Evolutionary conservation across 495 filamentous ascomycete genomes (phyloP), one percentile per base, ranked within the genome.

Genomic region (Penicillium arizonense): DNA sequence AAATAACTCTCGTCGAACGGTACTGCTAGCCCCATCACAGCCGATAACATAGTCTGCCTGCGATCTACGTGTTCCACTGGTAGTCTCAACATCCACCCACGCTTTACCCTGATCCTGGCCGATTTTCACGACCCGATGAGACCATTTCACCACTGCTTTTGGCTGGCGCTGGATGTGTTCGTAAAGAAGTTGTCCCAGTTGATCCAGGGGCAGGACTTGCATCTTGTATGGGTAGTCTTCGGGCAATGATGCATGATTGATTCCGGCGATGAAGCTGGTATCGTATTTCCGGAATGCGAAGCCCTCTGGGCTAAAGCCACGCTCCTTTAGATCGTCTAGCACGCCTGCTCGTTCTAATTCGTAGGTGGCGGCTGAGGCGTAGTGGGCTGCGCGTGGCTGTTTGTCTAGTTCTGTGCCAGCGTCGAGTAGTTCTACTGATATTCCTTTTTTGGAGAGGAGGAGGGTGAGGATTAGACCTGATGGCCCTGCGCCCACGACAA

Each of bases 1-100:
- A 64, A 85, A 86, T 11, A 86, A 52, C 1, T 74, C 71, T 50
- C 71, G 73, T 23, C 82, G 67, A 10, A 85, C 73, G 4, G 68
- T 68, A 55, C 81, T 85, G 37, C 72, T 78, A 0, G 81, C 83
- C 5, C 82, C 82, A 61, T 86, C 82, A 53, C 80, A 82, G 0
- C 82, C 83, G 16, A 82, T 56, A 2, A 86, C 53, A 53, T 80
- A 86, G 61, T 85, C 82, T 24, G 70, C 81, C 34, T 71, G 70
- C n/a, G 78, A 45, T 42, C 61, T 62, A 55, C 66, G 64, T 32
- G 42, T 51, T 0, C 77, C 77, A 9, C 67, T 69, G 0, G 68
- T 64, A 1, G 72, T 75, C 46, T 82, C 74, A 13, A 78, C 70
- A 11, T 81, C 74, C 3, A 76, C 76, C 74, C 76, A 79, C 2